Conservation (phyloP, 2,329 filamentous ascomycete species). For the Exophiala bonariae region DNA sequence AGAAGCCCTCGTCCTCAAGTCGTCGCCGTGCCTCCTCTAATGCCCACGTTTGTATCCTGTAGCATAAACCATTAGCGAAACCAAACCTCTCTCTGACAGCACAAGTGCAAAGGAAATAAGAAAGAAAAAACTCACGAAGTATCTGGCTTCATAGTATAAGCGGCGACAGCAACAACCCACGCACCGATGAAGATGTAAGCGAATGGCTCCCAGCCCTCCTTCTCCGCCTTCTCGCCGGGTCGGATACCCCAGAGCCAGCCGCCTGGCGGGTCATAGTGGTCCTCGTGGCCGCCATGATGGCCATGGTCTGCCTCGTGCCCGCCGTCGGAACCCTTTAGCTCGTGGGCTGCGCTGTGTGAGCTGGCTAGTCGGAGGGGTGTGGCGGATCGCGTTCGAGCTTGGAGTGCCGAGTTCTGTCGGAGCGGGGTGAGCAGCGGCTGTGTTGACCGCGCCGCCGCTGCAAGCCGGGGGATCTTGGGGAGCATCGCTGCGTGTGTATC, state of each 20-base stretch:
- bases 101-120: too few relatives aligned
- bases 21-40: slow-evolving; percentile 93
- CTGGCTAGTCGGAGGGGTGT: background rate
- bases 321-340: slow-evolving; percentile 4
- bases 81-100: too few relatives aligned
- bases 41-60: slow-evolving; percentile 98
- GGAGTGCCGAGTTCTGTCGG: background rate
- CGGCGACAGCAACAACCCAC: slow-evolving; percentile 70
- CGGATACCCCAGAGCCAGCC: slow-evolving; percentile 94
- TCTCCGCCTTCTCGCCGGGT: slow-evolving; percentile 92
- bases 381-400: background rate
- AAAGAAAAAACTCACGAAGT: slow-evolving; percentile 74
- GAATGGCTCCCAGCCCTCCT: slow-evolving; percentile 84
- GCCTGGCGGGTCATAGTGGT: slow-evolving; percentile 80
- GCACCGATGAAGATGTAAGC: slow-evolving; percentile 66
- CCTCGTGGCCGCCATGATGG: slow-evolving; percentile 20
- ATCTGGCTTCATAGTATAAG: slow-evolving; percentile 96
- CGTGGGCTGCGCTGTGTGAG: slow-evolving; percentile 2
- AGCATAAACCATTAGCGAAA: slow-evolving; percentile 2
- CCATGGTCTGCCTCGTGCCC: slow-evolving; percentile 8
- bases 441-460: background rate
- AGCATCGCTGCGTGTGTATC: background rate
- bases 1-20: slow-evolving; percentile 92
- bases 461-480: background rate
- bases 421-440: background rate